Evolutionary conservation across 495 filamentous ascomycete species (phyloP), one percentile per base, ranked within the genome.

Genomic region (Penicillium salamii): DNA sequence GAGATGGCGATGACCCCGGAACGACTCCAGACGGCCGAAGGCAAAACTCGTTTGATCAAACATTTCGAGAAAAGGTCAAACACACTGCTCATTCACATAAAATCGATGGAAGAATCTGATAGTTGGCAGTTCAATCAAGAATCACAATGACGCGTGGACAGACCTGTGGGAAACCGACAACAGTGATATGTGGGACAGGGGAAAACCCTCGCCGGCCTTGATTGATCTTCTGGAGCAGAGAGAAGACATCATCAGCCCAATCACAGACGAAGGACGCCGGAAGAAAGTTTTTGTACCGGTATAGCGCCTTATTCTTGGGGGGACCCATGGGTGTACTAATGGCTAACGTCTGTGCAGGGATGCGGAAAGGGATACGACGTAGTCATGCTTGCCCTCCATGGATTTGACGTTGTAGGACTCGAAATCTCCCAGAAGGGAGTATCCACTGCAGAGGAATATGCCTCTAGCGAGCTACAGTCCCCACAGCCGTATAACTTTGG

Each of bases 171-270:
- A 75, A 21, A 39, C 47, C 1, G 52, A 57, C 2, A 50, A 68
- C 12, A 69, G 53, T 34, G 45, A 63, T 13, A 55, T 75, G 13
- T 77, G 72, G 74, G 72, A 77, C 34, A 49, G 72, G 11, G 72
- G 69, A 0, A 65, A 62, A 19, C 65, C 72, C 0, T 77, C 72
- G 0, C 68, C 71, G 5, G 72, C 72, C 0, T 52, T 77, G 20
- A 54, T 73, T 21, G 69, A 77, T 48, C 42, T 70, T 15, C n/a
- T 77, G 7, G 72, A 72, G 41, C 47, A 62, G 36, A 35, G 49
- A 52, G 17, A 49, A 40, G 67, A 60, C 21, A 31, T 65, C 1
- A 37, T 66, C 5, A 28, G 34, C 12, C 59, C 62, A 1, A 18
- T 62, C 12, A 50, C 46, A 9, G 31, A 29, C 4, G 42, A 58